These are phyloP conservation scores for Pseudozyma pruni DNA, from an alignment of 1,284 basidiomycete genomes.

Conservation along the genomic window DNA sequence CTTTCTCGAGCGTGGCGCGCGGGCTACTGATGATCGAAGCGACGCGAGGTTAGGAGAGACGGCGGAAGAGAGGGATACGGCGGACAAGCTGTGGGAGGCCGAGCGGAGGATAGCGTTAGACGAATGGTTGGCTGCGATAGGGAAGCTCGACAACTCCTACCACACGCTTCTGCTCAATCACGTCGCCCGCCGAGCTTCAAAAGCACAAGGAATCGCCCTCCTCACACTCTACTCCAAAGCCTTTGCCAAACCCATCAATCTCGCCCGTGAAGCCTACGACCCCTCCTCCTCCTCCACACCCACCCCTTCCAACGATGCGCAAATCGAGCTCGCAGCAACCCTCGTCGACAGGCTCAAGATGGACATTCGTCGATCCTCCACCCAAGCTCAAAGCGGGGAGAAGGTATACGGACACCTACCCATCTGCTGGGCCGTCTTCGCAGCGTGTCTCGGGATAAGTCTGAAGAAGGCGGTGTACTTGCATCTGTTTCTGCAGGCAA, in stretches of 20 bases:
- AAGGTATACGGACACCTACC: conserved; percentile 80
- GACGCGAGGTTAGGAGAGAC: no score
- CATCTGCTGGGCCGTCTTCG: conserved; percentile 87
- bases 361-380: conserved; percentile 40
- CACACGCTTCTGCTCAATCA: conserved; percentile 89
- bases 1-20: no score
- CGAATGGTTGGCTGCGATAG: conserved; percentile 16
- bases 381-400: neutral
- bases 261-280: conserved; percentile 16
- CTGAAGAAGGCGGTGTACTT: conserved; percentile 78
- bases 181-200: conserved; percentile 85
- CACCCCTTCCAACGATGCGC: neutral
- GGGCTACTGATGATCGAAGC: no score
- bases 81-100: conserved; percentile 7
- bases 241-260: conserved; percentile 38
- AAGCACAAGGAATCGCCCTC: conserved; percentile 90
- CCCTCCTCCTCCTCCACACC: neutral
- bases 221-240: conserved; percentile 80
- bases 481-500: conserved; percentile 90
- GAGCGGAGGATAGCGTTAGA: conserved; percentile 1
- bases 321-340: conserved; percentile 8
- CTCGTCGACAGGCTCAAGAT: conserved; percentile 33
- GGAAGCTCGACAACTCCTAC: conserved; percentile 78
- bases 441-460: conserved; percentile 79
- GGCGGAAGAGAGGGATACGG: no score